Conservation (phyloP, 2,329 filamentous ascomycete genomes). For the Allantophomopsis lycopodina region DNA sequence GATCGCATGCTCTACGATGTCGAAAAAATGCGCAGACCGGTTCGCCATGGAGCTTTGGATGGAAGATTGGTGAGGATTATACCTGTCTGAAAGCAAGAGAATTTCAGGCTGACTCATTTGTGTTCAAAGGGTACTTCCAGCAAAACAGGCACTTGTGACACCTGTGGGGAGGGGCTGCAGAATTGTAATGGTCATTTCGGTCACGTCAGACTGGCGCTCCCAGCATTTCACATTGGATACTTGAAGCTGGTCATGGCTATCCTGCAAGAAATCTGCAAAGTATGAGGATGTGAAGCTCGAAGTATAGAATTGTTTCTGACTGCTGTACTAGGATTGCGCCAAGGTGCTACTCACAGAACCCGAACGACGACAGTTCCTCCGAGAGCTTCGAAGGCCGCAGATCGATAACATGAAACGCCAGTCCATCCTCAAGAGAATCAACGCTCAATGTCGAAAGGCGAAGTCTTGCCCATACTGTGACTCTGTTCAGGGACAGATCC, state of each 20-base stretch:
- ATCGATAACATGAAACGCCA: conserved; percentile 78
- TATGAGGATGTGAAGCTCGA: conserved; percentile 14
- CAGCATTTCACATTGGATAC: conserved; percentile 92
- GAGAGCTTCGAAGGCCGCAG: conserved; percentile 63
- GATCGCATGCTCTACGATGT: conserved; percentile 89
- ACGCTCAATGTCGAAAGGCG: conserved; percentile 78
- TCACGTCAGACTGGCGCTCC: conserved; percentile 78
- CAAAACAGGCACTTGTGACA: conserved; percentile 67
- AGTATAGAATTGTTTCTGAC: conserved; percentile 4
- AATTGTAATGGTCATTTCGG: conserved; percentile 94
- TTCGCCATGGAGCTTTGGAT: conserved; percentile 77
- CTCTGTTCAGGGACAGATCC: conserved; percentile 77
- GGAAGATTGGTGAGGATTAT: conserved; percentile 46
- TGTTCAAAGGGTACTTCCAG: conserved; percentile 58
- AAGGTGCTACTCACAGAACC: conserved; percentile 69
- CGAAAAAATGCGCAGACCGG: conserved; percentile 61
- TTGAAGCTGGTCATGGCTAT: conserved; percentile 87
- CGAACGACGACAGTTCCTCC: conserved; percentile 66
- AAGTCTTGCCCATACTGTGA: conserved; percentile 72
- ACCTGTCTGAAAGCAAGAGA: conserved; percentile 2
- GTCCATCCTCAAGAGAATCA: conserved; percentile 77
- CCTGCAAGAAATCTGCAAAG: conserved; percentile 90
- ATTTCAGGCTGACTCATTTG: conserved; percentile 4
- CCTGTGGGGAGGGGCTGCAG: conserved; percentile 69
- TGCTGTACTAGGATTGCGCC: conserved; percentile 51